Base-by-base conservation (phyloP, 139 green algal genomes). In the Chlamydomonas sphaeroides region DNA sequence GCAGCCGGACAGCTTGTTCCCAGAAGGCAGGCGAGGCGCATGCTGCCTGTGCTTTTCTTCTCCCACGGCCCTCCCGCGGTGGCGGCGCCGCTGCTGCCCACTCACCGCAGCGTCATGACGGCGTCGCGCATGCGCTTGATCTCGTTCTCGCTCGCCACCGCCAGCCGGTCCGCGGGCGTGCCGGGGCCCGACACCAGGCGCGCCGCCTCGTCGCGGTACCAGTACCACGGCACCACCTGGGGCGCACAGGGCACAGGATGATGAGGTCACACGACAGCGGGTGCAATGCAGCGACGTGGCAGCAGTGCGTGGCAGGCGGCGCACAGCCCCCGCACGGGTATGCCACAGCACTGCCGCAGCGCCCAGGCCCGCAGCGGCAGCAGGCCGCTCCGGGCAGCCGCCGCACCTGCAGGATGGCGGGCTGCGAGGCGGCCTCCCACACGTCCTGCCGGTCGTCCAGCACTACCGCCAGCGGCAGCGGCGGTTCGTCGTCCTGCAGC, bases 401-500 rank as follows among this genome's bases (percentile, higher is more conserved):
- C n/a, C n/a, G n/a, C 57, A 95, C 91, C 85, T 95, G 90, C 84
- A 97, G 81, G 57, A 97, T 72, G 65, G 91, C 83, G 25, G 75
- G 61, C n/a, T 89, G 92, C 70, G 86, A 86, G 5, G 65, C 67
- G 8, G 85, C 68, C 49, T 95, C 92, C 94, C 94, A 97, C 45
- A 98, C 94, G 57, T 98, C 95, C 26, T 90, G 38, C 0, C 93
- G 85, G 86, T 98, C 95, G 78, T 98, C 95, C 28, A 97, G 79
- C 15, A 97, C 91, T 6, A 96, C 78, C 0, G 93, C 92, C 71
- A 98, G 87, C 21, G 92, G 92, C 87, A 96, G 2, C 26, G 65
- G 63, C 48, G 72, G 71, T 11, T 76, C 75, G 35, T 84, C 77
- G 35, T 67, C 65, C 42, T 57, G 48, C 65, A 84, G 33, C 48